These are phyloP conservation scores for Xylaria castorea DNA, from an alignment of 495 filamentous ascomycete genomes.

Conservation along the genomic window DNA sequence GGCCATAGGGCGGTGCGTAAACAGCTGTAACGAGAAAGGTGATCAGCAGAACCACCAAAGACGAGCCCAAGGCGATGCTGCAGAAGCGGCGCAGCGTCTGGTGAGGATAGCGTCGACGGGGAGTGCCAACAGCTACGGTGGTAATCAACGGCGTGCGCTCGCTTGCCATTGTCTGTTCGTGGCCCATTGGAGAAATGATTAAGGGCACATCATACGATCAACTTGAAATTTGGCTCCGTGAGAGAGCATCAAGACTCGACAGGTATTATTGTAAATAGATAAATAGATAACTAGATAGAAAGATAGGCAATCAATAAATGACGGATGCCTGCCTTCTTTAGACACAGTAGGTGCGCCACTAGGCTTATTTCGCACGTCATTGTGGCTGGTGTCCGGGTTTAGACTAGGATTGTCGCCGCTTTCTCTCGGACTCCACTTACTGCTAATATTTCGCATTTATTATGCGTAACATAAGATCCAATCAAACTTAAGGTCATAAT, in stretches of 20 bases:
- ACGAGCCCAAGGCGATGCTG: slow-evolving; percentile 64
- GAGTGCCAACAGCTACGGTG: slow-evolving; percentile 58
- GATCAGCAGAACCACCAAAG: slow-evolving; percentile 64
- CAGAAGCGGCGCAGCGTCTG: slow-evolving; percentile 73
- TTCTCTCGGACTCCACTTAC: not conserved
- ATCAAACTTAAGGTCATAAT: not conserved
- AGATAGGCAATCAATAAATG: not conserved
- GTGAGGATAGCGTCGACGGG: slow-evolving; percentile 71
- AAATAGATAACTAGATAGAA: not conserved
- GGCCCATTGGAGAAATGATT: not conserved
- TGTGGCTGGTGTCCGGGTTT: slow-evolving; percentile 1
- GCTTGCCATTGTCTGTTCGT: slow-evolving; percentile 52
- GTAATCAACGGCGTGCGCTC: slow-evolving; percentile 69
- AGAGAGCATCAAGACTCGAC: not conserved
- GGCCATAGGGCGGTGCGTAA: slow-evolving; percentile 53
- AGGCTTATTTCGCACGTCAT: not conserved
- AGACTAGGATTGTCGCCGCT: not conserved
- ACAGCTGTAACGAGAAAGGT: slow-evolving; percentile 66
- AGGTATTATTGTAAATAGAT: not conserved
- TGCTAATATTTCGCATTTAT: not conserved
- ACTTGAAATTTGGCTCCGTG: not conserved
- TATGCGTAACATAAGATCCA: not conserved
- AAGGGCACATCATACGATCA: slow-evolving; percentile 9
- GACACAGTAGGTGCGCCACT: slow-evolving; percentile 5
- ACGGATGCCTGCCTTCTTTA: not conserved